phyloP scores from a whole-genome alignment of 148 eudicot genomes.

The Spergularia bocconei region DNA sequence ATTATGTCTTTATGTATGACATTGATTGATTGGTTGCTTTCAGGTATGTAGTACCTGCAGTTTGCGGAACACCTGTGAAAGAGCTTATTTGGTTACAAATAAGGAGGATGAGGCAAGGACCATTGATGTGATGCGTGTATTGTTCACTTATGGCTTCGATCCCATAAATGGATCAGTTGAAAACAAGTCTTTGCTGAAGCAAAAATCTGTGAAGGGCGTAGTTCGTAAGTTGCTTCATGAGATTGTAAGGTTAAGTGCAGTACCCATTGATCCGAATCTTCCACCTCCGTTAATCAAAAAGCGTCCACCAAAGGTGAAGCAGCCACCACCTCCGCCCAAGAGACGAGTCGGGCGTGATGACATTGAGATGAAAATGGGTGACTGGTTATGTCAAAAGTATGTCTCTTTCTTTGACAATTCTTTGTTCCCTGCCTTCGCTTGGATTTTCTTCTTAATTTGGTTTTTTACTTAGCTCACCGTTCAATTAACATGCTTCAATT shows the following conservation, averaged over 20 bases:
- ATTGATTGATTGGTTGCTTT: slow-evolving; percentile 9
- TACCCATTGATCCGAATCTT: slow-evolving; percentile 94
- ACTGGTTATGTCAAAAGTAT: slow-evolving; percentile 96
- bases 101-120: slow-evolving; percentile 98
- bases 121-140: slow-evolving; percentile 76
- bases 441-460: background rate
- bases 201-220: slow-evolving; percentile 63
- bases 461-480: background rate
- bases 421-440: slow-evolving; percentile 9
- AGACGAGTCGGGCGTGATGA: slow-evolving; percentile 88
- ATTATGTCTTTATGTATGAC: background rate
- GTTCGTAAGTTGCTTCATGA: slow-evolving; percentile 80
- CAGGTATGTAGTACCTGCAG: slow-evolving; percentile 98
- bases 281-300: slow-evolving; percentile 82
- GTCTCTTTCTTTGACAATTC: slow-evolving; percentile 24
- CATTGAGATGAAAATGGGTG: slow-evolving; percentile 95
- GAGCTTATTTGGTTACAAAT: slow-evolving; percentile 77
- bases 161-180: slow-evolving; percentile 64
- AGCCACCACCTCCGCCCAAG: slow-evolving; percentile 95
- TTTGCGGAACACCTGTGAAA: slow-evolving; percentile 80
- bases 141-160: slow-evolving; percentile 85
- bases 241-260: slow-evolving; percentile 82
- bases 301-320: slow-evolving; percentile 94
- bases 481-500: background rate
- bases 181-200: slow-evolving; percentile 67